Conservation (phyloP, 495 filamentous ascomycete species). For the Lophiostoma macrostomum region DNA sequence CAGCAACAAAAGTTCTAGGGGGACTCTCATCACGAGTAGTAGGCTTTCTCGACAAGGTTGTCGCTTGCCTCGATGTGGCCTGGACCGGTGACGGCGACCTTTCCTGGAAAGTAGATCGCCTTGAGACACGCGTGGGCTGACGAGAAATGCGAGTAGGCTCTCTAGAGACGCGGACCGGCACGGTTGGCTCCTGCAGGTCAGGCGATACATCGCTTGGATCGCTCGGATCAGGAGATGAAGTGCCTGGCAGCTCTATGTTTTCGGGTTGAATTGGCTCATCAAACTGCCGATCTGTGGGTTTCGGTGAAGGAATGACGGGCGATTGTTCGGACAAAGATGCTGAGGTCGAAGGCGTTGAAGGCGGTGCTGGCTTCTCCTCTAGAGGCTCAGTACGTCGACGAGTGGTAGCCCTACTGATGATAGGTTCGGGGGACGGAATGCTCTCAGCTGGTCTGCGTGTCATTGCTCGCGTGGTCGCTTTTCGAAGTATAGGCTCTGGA, state of each 20-base stretch:
- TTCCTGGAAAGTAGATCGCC: neutral
- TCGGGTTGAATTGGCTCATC: neutral
- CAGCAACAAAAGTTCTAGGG: neutral
- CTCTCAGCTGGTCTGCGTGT: too few relatives aligned
- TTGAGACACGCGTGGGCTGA: neutral
- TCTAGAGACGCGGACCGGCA: too few relatives aligned
- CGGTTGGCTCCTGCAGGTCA: too few relatives aligned
- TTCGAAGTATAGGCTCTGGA: neutral
- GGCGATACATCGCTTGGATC: neutral
- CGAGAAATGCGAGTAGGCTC: slow-evolving; percentile 1
- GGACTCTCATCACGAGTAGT: neutral
- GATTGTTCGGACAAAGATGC: too few relatives aligned
- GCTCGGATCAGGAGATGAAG: neutral
- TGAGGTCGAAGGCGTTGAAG: neutral
- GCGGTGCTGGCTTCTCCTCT: neutral
- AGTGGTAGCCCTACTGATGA: neutral
- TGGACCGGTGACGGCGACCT: slow-evolving; percentile 1
- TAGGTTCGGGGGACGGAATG: neutral
- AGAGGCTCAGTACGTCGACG: neutral
- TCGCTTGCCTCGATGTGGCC: neutral
- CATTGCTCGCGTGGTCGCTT: neutral
- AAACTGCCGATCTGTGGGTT: neutral
- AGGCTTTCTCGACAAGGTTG: neutral
- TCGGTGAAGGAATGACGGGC: neutral
- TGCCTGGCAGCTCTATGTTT: neutral